Evolutionary conservation across 2,329 filamentous ascomycete genomes (phyloP), one percentile per base, ranked within the genome.

Genomic region (Metarhizium guizhouense): DNA sequence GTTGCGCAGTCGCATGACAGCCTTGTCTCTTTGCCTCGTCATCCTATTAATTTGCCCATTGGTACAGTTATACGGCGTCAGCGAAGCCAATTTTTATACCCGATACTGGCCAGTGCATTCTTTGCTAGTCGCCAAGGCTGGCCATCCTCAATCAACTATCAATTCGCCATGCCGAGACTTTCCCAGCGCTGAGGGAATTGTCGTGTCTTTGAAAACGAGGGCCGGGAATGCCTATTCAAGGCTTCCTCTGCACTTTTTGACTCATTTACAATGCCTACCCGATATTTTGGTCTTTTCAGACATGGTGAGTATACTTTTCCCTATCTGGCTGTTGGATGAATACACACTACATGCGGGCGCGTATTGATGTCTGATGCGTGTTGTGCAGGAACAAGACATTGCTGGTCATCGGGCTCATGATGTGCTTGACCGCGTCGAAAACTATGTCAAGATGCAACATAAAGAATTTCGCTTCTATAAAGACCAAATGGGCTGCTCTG

Each of bases 281-380:
- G 76, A 85, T 60, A 76, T 78, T 54, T 71, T 82, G 29, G 69
- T 83, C 56, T 86, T 83, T 64, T 80, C 77, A 2, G 81, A 86
- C 56, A 64, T 84, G 54, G 63, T 66, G 60, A 60, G 63, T 36
- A 18, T 34, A 18, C 18, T 8, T 45, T 18, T 18, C 2, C 42
- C 16, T 6, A 11, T 16, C 40, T 16, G 25, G 25, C 25, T 25
- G 25, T 25, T 25, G 25, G 25, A 25, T 25, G 25, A 25, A 25
- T 25, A 4, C 25, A 25, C 25, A 25, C 25, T 25, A 4, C 50
- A 14, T 30, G 36, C 25, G 18, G 42, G 30, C 20, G 13, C 7
- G n/a, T 10, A 20, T 30, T 48, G 25, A 29, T 11, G 30, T 48
- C 18, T 47, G n/a, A 25, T 45, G n/a, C 29, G 18, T 16, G 6